Base-by-base conservation (phyloP, 2,329 filamentous ascomycete genomes). In the Teratosphaeria gauchensis region DNA sequence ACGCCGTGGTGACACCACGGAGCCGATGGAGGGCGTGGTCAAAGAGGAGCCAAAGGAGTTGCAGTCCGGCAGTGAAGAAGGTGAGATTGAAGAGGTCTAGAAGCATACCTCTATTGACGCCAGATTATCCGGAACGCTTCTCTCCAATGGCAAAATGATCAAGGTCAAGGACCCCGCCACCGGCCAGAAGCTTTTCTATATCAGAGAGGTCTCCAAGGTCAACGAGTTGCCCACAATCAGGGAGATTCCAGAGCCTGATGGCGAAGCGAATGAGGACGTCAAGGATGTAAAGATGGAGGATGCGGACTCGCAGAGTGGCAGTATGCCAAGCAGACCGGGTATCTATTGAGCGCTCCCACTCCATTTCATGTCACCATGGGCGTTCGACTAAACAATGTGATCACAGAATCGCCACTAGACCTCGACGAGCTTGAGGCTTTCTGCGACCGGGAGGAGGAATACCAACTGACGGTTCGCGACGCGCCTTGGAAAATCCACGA, bases 11-110 rank as follows among this genome's bases (percentile, higher is more conserved):
- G 42, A 48, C n/a, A 48, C 42, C 8, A 48, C 42, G 7, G 42
- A 48, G 16, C 60, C 53, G 58, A 60, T 57, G 64, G 56, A 57
- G 32, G 31, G 62, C 28, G 54, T 67, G 58, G 62, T 64, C 54
- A 77, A 80, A 64, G 76, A 83, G 60, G 85, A 88, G 64, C 56
- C 63, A 19, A 78, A 84, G 56, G 78, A 80, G 58, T 79, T 91
- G 58, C 86, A 89, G 68, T 92, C 89, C 60, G 94, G 94, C 56
- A 96, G 92, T 70, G 94, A 99, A 76, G 94, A 99, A 75, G 94
- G 94, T 56, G 94, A 99, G 77, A 97, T 99, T 67, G 94, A 96
- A 75, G 92, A 97, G 78, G 74, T 78, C 60, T 78, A 76, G 63
- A 48, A 55, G 57, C 53, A 54, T 56, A 53, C 59, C 56, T 56